These are phyloP conservation scores for Bothia castanella DNA, from an alignment of 1,284 basidiomycete species.

Conservation along the genomic window DNA sequence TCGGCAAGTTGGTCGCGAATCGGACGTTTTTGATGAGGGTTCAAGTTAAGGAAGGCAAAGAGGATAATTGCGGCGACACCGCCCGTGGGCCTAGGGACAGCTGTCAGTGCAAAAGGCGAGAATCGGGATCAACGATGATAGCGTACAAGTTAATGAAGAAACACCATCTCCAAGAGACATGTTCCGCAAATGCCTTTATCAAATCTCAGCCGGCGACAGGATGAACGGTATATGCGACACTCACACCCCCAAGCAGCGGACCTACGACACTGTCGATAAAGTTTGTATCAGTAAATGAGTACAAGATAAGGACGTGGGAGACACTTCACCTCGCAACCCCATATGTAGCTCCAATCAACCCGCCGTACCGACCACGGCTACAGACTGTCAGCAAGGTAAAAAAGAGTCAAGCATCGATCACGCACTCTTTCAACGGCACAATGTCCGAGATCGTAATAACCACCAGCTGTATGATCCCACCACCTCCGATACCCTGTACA, in stretches of 20 bases:
- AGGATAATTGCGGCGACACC: constrained; percentile 68
- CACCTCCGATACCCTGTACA: constrained; percentile 80
- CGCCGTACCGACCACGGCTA: constrained; percentile 50
- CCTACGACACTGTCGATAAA: constrained; percentile 56
- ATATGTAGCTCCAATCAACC: neutral
- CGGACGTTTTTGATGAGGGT: constrained; percentile 61
- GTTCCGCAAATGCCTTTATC: constrained; percentile 59
- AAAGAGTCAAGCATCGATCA: constrained; percentile 2
- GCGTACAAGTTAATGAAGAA: constrained; percentile 71
- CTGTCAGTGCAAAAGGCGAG: constrained; percentile 1
- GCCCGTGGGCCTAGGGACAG: constrained; percentile 74
- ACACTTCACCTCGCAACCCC: constrained; percentile 50
- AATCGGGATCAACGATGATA: neutral
- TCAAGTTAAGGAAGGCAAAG: constrained; percentile 81
- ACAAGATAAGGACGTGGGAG: neutral
- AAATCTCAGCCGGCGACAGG: neutral
- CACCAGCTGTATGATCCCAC: constrained; percentile 65
- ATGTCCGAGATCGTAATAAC: constrained; percentile 80
- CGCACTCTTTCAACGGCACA: constrained; percentile 69
- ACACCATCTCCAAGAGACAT: constrained; percentile 76
- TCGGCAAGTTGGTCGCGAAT: constrained; percentile 56
- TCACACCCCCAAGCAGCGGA: constrained; percentile 69
- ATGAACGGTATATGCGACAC: constrained; percentile 21
- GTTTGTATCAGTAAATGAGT: constrained; percentile 2
- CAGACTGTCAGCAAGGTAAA: constrained; percentile 1